A percentile compares a stretch with the other conserved stretches of the same genome.
These are phyloP conservation scores for Talaromyces islandicus DNA, from an alignment of 2,329 filamentous ascomycete species.

Conservation along the genomic window DNA sequence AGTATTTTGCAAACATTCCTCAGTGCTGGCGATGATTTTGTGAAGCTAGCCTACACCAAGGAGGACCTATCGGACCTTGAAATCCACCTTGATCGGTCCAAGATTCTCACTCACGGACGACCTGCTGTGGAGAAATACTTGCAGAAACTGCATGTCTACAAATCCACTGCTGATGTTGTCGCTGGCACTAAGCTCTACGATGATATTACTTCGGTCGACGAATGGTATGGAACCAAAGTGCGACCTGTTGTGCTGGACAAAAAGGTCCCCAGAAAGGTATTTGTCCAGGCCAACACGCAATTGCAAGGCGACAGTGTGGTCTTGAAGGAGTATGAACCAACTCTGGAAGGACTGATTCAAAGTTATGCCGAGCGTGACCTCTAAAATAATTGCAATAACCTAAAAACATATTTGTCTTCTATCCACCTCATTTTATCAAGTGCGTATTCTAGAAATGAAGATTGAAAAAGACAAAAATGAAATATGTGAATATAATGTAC, in stretches of 20 bases:
- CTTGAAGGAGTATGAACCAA: conserved; percentile 81
- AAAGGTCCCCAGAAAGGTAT: conserved; percentile 62
- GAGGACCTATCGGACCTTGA: conserved; percentile 75
- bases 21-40: conserved; percentile 79
- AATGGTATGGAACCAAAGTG: conserved; percentile 78
- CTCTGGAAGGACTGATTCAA: conserved; percentile 72
- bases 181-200: conserved; percentile 74
- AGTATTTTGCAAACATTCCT: conserved; percentile 74
- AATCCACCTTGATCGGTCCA: conserved; percentile 75
- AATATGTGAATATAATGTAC: no score
- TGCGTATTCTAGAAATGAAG: no score
- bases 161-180: conserved; percentile 78
- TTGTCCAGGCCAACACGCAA: conserved; percentile 88
- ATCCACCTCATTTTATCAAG: not conserved
- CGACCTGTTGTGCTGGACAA: conserved; percentile 56
- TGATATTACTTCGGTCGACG: conserved; percentile 74
- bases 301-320: conserved; percentile 64
- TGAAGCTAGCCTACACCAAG: conserved; percentile 67
- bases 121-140: conserved; percentile 80
- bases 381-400: conserved; percentile 16
- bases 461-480: no score
- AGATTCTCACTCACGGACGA: conserved; percentile 78
- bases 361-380: conserved; percentile 63
- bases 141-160: conserved; percentile 88
- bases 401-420: not conserved